Evolutionary conservation across 2,329 filamentous ascomycete genomes (phyloP).

Genomic region (Grosmannia serpens): DNA sequence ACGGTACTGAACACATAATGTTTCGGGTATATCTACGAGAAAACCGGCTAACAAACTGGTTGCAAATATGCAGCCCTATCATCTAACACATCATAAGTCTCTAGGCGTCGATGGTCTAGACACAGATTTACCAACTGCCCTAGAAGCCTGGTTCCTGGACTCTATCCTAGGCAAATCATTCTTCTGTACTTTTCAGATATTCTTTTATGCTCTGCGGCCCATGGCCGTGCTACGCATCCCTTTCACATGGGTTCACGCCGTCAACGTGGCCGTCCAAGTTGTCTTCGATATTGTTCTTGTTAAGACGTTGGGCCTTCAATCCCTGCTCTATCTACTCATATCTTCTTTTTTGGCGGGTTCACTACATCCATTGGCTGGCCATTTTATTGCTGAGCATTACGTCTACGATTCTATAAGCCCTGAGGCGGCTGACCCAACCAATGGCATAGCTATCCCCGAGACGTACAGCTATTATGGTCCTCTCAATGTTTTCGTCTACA

Average conservation of each 20-base stretch:
- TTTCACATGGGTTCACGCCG: constrained; percentile 70
- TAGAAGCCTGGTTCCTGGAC: constrained; percentile 89
- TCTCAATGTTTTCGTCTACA: constrained; percentile 88
- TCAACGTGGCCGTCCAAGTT: constrained; percentile 71
- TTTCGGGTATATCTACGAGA: not conserved
- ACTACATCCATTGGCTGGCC: constrained; percentile 85
- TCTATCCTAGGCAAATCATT: constrained; percentile 94
- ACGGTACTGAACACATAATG: constrained; percentile 17
- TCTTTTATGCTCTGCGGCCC: constrained; percentile 94
- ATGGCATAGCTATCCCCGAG: constrained; percentile 64
- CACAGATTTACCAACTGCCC: constrained; percentile 82
- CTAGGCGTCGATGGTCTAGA: constrained; percentile 93
- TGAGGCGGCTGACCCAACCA: constrained; percentile 43
- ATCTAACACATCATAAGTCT: constrained; percentile 97
- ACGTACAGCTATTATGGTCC: constrained; percentile 96
- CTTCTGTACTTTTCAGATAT: constrained; percentile 98
- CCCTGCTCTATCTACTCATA: constrained; percentile 72
- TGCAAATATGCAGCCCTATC: constrained; percentile 59
- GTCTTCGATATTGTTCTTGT: constrained; percentile 65
- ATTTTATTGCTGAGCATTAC: constrained; percentile 98
- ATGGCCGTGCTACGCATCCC: constrained; percentile 90
- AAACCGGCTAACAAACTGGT: constrained; percentile 4
- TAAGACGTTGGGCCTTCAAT: constrained; percentile 44
- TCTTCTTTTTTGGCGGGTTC: constrained; percentile 90
- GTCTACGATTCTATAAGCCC: constrained; percentile 57